Evolutionary conservation across 2,329 filamentous ascomycete genomes (phyloP).

Genomic region (Stachybotrys chlorohalonatus): DNA sequence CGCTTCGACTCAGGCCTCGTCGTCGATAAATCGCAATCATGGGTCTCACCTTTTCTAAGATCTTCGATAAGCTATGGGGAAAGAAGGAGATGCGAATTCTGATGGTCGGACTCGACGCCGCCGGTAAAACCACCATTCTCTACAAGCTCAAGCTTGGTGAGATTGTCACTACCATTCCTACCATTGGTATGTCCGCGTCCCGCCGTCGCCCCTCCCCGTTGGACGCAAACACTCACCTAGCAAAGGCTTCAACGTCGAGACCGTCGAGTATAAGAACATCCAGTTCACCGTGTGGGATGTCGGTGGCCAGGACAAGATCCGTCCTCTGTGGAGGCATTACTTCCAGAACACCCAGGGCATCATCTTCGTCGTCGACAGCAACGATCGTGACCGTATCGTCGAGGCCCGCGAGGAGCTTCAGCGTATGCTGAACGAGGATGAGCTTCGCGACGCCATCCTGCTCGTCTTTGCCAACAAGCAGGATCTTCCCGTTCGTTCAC

Average conservation of each 20-base stretch:
- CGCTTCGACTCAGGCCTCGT: constrained; percentile 14
- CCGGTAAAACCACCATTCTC: constrained; percentile 99
- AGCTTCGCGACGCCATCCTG: constrained; percentile 93
- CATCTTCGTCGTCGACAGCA: constrained; percentile 99
- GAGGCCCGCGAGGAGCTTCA: constrained; percentile 95
- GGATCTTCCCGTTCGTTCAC: constrained; percentile 78
- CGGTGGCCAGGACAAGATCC: constrained; percentile 99
- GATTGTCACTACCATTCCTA: constrained; percentile 98
- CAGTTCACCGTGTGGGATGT: constrained; percentile 99
- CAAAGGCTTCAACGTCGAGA: constrained; percentile 97
- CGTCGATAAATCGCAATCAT: constrained; percentile 57
- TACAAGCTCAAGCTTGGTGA: constrained; percentile 99
- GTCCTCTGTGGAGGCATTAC: constrained; percentile 98
- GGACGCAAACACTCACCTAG: constrained; percentile 1
- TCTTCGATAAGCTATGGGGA: constrained; percentile 93
- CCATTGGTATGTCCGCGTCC: constrained; percentile 62
- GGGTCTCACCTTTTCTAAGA: constrained; percentile 96
- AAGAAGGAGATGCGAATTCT: constrained; percentile 99
- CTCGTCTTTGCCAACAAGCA: constrained; percentile 99
- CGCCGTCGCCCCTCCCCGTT: neutral
- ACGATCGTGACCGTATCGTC: constrained; percentile 95
- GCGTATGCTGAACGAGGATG: constrained; percentile 97
- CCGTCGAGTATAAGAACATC: constrained; percentile 99
- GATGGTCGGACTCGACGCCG: constrained; percentile 98
- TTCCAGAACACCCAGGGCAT: constrained; percentile 99